Evolutionary conservation across 2,329 filamentous ascomycete species (phyloP).

Genomic region (Aspergillus udagawae): DNA sequence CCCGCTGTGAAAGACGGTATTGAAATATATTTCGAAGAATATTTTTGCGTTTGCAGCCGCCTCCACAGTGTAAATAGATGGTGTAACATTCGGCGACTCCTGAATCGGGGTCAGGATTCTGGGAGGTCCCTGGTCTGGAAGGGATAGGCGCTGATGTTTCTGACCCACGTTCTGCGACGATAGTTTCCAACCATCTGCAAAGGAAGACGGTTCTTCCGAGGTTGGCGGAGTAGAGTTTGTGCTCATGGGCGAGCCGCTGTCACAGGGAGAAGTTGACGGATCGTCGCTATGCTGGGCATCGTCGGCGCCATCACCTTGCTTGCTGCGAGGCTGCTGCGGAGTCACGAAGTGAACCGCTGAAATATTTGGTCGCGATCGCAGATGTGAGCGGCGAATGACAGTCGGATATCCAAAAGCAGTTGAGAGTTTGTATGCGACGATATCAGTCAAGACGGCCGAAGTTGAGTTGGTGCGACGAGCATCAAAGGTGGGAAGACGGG

Average conservation of each 20-base stretch:
- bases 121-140: background rate
- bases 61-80: conserved; percentile 63
- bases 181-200: conserved; percentile 12
- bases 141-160: background rate
- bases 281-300: conserved; percentile 24
- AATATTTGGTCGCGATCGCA: conserved; percentile 32
- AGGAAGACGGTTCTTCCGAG: conserved; percentile 28
- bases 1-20: conserved; percentile 57
- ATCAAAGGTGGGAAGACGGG: background rate
- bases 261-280: conserved; percentile 28
- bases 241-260: conserved; percentile 26
- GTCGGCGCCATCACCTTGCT: conserved; percentile 25
- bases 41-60: conserved; percentile 76
- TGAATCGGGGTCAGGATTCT: conserved; percentile 7
- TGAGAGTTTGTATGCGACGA: conserved; percentile 36
- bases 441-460: conserved; percentile 28
- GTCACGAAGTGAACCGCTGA: conserved; percentile 15
- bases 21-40: conserved; percentile 80
- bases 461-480: conserved; percentile 20
- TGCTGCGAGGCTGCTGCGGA: conserved; percentile 9
- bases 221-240: conserved; percentile 34
- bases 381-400: conserved; percentile 36
- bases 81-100: conserved; percentile 13
- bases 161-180: conserved; percentile 1
- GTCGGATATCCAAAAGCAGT: conserved; percentile 38